A percentile compares a stretch with the other conserved stretches of the same genome.
phyloP scores from a whole-genome alignment of 2,329 filamentous ascomycete species.

The Xylariaceae sp. region DNA sequence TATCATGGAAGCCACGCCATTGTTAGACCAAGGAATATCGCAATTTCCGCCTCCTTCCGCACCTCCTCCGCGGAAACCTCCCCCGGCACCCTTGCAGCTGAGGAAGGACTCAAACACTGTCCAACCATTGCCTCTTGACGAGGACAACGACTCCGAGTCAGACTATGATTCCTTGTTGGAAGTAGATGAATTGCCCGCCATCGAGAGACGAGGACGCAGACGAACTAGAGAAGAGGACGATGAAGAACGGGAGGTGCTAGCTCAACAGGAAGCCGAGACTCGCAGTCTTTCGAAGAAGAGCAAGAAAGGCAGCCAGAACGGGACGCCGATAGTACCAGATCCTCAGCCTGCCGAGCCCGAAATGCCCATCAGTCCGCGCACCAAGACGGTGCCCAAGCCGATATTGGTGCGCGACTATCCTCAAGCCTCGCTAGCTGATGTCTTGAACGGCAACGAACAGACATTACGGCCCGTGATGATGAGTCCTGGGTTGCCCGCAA shows the following conservation, averaged over 20 bases:
- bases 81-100: slow-evolving; percentile 79
- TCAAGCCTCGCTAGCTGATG: slow-evolving; percentile 49
- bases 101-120: slow-evolving; percentile 37
- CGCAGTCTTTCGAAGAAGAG: slow-evolving; percentile 73
- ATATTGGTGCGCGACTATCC: slow-evolving; percentile 36
- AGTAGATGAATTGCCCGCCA: slow-evolving; percentile 56
- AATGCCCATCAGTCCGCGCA: slow-evolving; percentile 37
- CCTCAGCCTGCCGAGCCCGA: slow-evolving; percentile 28
- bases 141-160: slow-evolving; percentile 63
- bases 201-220: slow-evolving; percentile 66
- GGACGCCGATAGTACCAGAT: slow-evolving; percentile 40
- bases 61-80: slow-evolving; percentile 70
- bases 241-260: slow-evolving; percentile 66
- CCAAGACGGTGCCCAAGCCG: slow-evolving; percentile 24
- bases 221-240: slow-evolving; percentile 89
- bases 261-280: slow-evolving; percentile 62
- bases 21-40: slow-evolving; percentile 41
- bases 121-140: slow-evolving; percentile 40
- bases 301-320: slow-evolving; percentile 50
- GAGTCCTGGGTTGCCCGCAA: slow-evolving; percentile 58
- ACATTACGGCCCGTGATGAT: slow-evolving; percentile 42
- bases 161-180: slow-evolving; percentile 79
- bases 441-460: slow-evolving; percentile 40
- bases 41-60: slow-evolving; percentile 52
- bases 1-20: slow-evolving; percentile 41